phyloP scores from a whole-genome alignment of 2,329 filamentous ascomycete species.

The Akanthomyces lecanii region DNA sequence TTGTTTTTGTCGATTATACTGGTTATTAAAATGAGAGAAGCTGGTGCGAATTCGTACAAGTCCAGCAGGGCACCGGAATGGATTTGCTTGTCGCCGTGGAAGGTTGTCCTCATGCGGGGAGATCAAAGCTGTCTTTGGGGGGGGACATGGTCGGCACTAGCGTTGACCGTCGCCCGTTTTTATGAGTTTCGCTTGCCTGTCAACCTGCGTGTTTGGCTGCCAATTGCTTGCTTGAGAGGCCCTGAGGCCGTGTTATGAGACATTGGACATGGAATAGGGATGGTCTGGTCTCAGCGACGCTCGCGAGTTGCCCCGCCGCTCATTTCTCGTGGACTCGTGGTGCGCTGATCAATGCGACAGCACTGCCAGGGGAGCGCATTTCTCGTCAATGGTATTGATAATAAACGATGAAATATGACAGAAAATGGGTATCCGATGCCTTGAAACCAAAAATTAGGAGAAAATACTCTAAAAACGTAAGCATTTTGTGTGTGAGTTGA shows the following conservation, averaged over 20 bases:
- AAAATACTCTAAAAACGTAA: too few species aligned
- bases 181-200: neutral
- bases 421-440: too few species aligned
- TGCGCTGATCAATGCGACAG: neutral
- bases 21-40: too few species aligned
- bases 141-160: too few species aligned
- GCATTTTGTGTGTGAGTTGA: too few species aligned
- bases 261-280: conserved; percentile 2
- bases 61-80: conserved; percentile 2
- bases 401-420: too few species aligned
- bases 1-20: too few species aligned
- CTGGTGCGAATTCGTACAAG: too few species aligned
- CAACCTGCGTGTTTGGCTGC: too few species aligned
- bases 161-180: neutral
- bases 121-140: neutral
- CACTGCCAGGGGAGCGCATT: too few species aligned
- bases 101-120: conserved; percentile 5
- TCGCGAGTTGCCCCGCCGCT: conserved; percentile 12
- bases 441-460: too few species aligned
- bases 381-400: too few species aligned
- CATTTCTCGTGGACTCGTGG: neutral
- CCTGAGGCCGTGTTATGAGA: neutral
- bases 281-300: conserved; percentile 4
- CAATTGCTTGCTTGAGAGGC: neutral
- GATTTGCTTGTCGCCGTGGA: neutral